These are phyloP conservation scores for Pseudocercospora crystallina DNA, from an alignment of 2,329 filamentous ascomycete genomes.

Conservation along the genomic window DNA sequence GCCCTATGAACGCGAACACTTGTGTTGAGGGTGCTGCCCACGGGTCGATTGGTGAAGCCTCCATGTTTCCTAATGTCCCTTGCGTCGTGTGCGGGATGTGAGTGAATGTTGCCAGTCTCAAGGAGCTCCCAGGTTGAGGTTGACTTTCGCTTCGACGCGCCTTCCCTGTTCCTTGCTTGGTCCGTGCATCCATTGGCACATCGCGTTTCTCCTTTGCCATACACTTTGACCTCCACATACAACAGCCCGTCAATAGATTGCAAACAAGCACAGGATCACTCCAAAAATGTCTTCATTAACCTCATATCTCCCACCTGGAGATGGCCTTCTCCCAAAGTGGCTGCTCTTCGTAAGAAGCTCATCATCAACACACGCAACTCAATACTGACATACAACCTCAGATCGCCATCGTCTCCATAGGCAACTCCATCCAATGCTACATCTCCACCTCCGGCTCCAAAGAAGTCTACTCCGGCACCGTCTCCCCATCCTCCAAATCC, in stretches of 20 bases:
- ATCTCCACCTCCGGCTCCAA: constrained; percentile 75
- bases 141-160: neutral
- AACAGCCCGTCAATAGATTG: too few relatives aligned
- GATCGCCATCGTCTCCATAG: constrained; percentile 79
- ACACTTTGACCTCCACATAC: too few relatives aligned
- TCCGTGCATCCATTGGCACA: too few relatives aligned
- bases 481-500: constrained; percentile 28
- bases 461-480: constrained; percentile 77
- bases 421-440: constrained; percentile 85
- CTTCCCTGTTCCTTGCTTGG: too few relatives aligned
- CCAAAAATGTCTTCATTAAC: constrained; percentile 24
- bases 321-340: constrained; percentile 63
- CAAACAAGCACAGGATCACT: neutral
- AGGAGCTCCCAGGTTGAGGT: constrained; percentile 3
- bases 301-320: constrained; percentile 44
- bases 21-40: constrained; percentile 35
- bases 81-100: neutral
- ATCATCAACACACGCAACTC: constrained; percentile 11
- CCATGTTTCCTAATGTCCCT: neutral
- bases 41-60: constrained; percentile 21
- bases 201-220: too few relatives aligned
- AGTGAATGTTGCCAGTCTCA: neutral
- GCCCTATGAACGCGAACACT: constrained; percentile 38
- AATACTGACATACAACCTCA: constrained; percentile 39
- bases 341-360: constrained; percentile 58